A percentile compares a stretch with the other conserved stretches of the same genome.
These are phyloP conservation scores for Aschersonia sp. DNA, from an alignment of 2,329 filamentous ascomycete species.

Conservation along the genomic window DNA sequence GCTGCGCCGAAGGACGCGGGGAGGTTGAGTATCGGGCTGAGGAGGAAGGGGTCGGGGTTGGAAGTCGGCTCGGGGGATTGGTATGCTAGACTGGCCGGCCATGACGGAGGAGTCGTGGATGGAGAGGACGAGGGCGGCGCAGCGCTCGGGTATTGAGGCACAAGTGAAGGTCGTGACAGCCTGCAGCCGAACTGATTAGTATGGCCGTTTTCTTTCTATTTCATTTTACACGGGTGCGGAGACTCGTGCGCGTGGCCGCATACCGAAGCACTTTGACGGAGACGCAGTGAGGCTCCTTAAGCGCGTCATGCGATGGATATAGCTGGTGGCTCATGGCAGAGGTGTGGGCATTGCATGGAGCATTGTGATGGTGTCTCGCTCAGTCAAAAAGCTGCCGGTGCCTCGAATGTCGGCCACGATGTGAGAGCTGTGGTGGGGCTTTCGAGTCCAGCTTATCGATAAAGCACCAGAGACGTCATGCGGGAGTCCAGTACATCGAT, in stretches of 20 bases:
- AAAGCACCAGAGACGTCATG: neutral
- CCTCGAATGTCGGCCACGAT: neutral
- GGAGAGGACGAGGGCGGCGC: conserved; percentile 10
- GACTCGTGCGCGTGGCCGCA: neutral
- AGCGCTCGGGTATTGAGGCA: conserved; percentile 53
- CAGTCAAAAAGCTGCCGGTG: no score
- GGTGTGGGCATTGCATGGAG: neutral
- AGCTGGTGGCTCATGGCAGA: conserved; percentile 40
- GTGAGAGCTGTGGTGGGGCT: neutral
- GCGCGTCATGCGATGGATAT: conserved; percentile 39
- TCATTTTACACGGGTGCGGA: neutral
- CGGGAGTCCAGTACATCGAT: no score
- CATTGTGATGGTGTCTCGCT: neutral
- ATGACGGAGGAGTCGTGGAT: neutral
- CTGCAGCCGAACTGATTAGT: conserved; percentile 24
- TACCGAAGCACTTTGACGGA: conserved; percentile 65
- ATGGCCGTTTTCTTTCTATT: neutral
- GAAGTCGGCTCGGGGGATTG: conserved; percentile 22
- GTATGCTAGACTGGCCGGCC: conserved; percentile 58
- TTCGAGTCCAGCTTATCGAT: conserved; percentile 4
- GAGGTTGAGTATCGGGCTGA: conserved; percentile 59
- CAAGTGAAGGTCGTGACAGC: conserved; percentile 68
- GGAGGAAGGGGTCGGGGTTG: conserved; percentile 40
- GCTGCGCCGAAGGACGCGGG: conserved; percentile 86
- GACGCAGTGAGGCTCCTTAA: conserved; percentile 65